Conservation (phyloP, 2,329 filamentous ascomycete species). For the Ceratocystis harringtonii region DNA sequence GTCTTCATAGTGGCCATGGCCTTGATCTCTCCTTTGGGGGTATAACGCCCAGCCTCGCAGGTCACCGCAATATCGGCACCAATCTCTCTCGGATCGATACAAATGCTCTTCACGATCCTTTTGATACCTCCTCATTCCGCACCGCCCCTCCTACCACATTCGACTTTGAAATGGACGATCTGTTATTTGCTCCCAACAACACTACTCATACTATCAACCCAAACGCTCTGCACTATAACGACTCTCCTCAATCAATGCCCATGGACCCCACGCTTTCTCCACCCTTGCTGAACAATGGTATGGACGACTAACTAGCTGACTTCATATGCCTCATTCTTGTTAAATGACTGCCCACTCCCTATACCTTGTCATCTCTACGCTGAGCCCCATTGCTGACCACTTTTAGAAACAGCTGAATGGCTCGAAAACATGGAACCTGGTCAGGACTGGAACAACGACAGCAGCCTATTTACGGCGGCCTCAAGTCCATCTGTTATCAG, state of each 20-base stretch:
- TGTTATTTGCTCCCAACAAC: constrained; percentile 41
- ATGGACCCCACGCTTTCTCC: constrained; percentile 44
- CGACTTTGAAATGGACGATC: constrained; percentile 57
- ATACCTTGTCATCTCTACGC: not conserved
- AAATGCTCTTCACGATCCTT: constrained; percentile 28
- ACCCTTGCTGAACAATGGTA: constrained; percentile 53
- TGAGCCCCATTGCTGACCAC: constrained; percentile 12
- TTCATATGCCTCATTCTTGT: constrained; percentile 46
- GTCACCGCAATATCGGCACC: constrained; percentile 49
- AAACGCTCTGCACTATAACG: constrained; percentile 67
- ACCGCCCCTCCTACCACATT: constrained; percentile 60
- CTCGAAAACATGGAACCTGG: constrained; percentile 9
- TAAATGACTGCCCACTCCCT: not conserved
- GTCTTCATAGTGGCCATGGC: constrained; percentile 30
- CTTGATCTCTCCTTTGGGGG: constrained; percentile 52
- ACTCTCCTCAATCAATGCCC: constrained; percentile 53
- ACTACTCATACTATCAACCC: constrained; percentile 45
- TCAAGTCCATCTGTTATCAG: constrained; percentile 95
- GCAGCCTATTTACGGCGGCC: constrained; percentile 46
- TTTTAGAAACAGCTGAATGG: constrained; percentile 14
- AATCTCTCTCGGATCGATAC: constrained; percentile 76
- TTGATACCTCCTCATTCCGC: constrained; percentile 38
- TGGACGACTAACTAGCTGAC: constrained; percentile 67
- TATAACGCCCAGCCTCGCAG: constrained; percentile 50
- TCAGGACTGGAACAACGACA: constrained; percentile 6